Conservation (phyloP, 129 eudicot species). For the Artemisia argyi region DNA sequence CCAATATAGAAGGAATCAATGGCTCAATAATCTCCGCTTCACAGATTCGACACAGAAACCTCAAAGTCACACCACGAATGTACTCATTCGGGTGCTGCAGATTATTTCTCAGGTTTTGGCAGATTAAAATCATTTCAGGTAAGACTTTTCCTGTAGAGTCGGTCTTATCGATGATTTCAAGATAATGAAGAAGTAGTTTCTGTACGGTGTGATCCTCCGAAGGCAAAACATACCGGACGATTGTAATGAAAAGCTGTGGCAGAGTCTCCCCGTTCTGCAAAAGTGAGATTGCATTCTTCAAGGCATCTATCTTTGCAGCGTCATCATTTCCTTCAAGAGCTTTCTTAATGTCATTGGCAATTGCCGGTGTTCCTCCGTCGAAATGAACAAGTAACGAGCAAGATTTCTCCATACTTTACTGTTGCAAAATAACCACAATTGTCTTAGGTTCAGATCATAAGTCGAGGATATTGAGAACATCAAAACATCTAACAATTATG, state of each 20-base stretch:
- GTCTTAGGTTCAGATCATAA: constrained; percentile 17
- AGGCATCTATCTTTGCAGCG: constrained; percentile 65
- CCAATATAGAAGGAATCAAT: constrained; percentile 72
- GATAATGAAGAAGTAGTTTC: constrained; percentile 63
- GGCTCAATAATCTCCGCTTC: constrained; percentile 87
- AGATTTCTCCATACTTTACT: constrained; percentile 73
- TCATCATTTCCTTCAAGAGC: constrained; percentile 79
- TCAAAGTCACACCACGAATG: constrained; percentile 80
- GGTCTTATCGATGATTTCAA: constrained; percentile 82
- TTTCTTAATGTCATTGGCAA: constrained; percentile 87
- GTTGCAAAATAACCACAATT: constrained; percentile 22
- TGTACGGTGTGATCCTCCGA: constrained; percentile 86
- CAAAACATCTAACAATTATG: not conserved
- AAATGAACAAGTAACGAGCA: constrained; percentile 75
- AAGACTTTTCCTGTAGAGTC: constrained; percentile 66
- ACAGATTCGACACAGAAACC: constrained; percentile 57
- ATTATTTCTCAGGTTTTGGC: constrained; percentile 86
- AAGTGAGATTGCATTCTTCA: constrained; percentile 83
- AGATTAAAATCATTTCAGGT: constrained; percentile 93
- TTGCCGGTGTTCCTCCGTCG: constrained; percentile 90
- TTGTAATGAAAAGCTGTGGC: not conserved
- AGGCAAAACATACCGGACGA: constrained; percentile 85
- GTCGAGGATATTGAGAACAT: not conserved
- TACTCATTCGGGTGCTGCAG: constrained; percentile 92
- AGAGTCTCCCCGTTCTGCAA: constrained; percentile 78